These are phyloP conservation scores for Penicillium sumatraense DNA, from an alignment of 2,329 filamentous ascomycete species.

Conservation along the genomic window DNA sequence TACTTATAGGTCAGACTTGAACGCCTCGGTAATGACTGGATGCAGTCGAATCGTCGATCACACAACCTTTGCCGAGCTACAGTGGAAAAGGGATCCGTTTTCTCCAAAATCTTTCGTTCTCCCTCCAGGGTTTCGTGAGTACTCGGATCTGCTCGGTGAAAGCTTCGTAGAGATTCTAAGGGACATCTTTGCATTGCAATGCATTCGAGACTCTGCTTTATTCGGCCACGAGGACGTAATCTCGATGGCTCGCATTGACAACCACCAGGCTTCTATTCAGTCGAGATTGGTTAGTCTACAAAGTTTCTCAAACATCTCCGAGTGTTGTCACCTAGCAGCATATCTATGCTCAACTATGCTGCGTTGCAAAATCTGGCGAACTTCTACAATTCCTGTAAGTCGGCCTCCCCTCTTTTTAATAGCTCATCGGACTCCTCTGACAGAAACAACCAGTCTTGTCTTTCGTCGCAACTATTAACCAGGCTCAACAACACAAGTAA, in stretches of 20 bases:
- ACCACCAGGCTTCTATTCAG: constrained; percentile 50
- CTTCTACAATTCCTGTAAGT: constrained; percentile 46
- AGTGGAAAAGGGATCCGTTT: constrained; percentile 44
- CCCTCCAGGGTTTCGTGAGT: constrained; percentile 39
- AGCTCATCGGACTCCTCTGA: neutral
- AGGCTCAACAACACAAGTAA: neutral
- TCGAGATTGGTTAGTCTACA: constrained; percentile 40
- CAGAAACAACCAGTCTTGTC: neutral
- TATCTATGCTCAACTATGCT: constrained; percentile 50
- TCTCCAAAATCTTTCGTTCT: constrained; percentile 34
- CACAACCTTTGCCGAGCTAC: constrained; percentile 48
- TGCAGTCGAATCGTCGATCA: constrained; percentile 47
- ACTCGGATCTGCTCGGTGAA: constrained; percentile 26
- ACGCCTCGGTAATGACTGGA: constrained; percentile 45
- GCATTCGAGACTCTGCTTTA: constrained; percentile 38
- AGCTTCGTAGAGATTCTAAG: constrained; percentile 44
- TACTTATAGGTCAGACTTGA: constrained; percentile 49
- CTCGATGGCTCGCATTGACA: constrained; percentile 41
- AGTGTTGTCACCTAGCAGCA: constrained; percentile 46
- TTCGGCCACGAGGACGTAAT: constrained; percentile 22
- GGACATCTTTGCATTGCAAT: constrained; percentile 47
- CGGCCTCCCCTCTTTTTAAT: neutral
- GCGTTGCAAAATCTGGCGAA: constrained; percentile 48
- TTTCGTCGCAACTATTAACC: constrained; percentile 4
- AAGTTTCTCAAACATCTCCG: constrained; percentile 25